These are phyloP conservation scores for Trichoderma cornu-damae DNA, from an alignment of 2,329 filamentous ascomycete genomes.

Conservation along the genomic window DNA sequence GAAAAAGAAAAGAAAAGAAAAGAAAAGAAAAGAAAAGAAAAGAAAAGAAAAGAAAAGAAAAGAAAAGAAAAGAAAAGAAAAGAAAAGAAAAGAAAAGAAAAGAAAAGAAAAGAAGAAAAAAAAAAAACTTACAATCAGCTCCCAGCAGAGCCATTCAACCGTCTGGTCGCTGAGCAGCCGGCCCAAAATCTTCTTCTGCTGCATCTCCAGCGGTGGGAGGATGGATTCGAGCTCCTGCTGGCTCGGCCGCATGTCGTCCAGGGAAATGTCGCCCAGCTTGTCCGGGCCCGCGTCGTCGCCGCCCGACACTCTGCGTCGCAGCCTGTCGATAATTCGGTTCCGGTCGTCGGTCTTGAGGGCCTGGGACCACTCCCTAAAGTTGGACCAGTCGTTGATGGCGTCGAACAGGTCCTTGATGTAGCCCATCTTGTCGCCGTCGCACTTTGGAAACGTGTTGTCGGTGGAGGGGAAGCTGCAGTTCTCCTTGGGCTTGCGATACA, in stretches of 20 bases:
- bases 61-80: neutral
- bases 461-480: conserved; percentile 19
- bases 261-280: neutral
- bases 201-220: conserved; percentile 19
- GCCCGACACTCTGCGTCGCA: neutral
- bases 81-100: no score
- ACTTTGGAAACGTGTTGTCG: conserved; percentile 20
- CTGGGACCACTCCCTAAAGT: conserved; percentile 25
- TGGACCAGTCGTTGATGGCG: conserved; percentile 26
- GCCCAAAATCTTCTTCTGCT: conserved; percentile 24
- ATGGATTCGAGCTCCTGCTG: conserved; percentile 11
- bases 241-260: conserved; percentile 19
- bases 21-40: neutral
- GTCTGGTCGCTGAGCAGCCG: conserved; percentile 23
- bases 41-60: neutral
- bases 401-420: conserved; percentile 22
- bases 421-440: conserved; percentile 14
- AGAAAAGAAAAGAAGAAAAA: neutral
- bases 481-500: conserved; percentile 21
- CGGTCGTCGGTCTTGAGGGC: conserved; percentile 15
- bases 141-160: conserved; percentile 26
- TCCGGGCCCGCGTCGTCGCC: neutral
- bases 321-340: conserved; percentile 14
- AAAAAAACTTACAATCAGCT: conserved; percentile 22
- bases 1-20: neutral